A percentile compares a stretch with the other conserved stretches of the same genome.
Evolutionary conservation across 768 basidiomycete genomes (phyloP).

Genomic region (Trametopsis cervina): DNA sequence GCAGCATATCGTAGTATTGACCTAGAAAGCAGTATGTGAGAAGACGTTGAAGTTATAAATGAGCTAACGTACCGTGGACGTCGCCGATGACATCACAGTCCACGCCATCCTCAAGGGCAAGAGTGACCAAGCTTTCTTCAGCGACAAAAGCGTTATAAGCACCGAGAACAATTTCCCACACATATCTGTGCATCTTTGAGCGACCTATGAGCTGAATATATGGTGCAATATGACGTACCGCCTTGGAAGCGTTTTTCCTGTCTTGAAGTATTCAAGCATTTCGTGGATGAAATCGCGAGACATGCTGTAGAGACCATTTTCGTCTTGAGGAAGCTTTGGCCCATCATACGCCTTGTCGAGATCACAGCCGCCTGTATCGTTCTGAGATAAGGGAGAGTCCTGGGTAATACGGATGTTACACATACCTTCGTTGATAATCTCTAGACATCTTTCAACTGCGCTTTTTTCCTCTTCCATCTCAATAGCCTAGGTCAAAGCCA

Average conservation of each 20-base stretch:
- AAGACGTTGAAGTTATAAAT: no score
- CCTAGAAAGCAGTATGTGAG: conserved; percentile 36
- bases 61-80: conserved; percentile 63
- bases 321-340: conserved; percentile 54
- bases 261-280: conserved; percentile 92
- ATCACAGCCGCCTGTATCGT: conserved; percentile 65
- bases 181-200: conserved; percentile 43
- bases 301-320: conserved; percentile 66
- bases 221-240: conserved; percentile 47
- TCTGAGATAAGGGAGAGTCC: background rate
- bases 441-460: conserved; percentile 64
- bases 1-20: conserved; percentile 91
- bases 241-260: conserved; percentile 85
- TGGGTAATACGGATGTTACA: background rate
- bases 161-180: conserved; percentile 93
- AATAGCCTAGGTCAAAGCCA: conserved; percentile 58
- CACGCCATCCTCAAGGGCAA: conserved; percentile 66
- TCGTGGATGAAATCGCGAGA: conserved; percentile 70
- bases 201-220: background rate
- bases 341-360: conserved; percentile 70
- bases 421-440: conserved; percentile 75
- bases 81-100: conserved; percentile 95
- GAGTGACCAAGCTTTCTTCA: conserved; percentile 77
- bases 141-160: conserved; percentile 68
- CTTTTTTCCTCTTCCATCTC: conserved; percentile 86